Percentiles rank a stretch among this genome's conserved stretches.
phyloP scores from a whole-genome alignment of 2,329 filamentous ascomycete species.

The Sclerotinia spermophila region DNA sequence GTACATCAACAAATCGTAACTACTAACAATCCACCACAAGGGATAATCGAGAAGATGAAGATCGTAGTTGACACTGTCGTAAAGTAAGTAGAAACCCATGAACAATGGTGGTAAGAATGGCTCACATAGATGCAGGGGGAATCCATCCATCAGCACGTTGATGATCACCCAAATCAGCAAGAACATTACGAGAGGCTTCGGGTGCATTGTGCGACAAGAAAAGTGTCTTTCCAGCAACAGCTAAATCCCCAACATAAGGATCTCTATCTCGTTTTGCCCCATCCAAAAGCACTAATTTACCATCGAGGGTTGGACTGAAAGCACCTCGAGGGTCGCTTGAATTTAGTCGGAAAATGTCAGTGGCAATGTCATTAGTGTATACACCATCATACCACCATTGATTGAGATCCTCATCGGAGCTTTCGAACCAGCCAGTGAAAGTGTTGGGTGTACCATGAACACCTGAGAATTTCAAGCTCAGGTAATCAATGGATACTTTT shows the following conservation, averaged over 20 bases:
- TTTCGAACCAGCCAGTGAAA: slow-evolving; percentile 51
- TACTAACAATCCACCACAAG: slow-evolving; percentile 50
- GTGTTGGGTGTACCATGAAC: slow-evolving; percentile 48
- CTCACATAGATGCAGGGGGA: slow-evolving; percentile 50
- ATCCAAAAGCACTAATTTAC: slow-evolving; percentile 47
- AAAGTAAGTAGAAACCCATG: neutral
- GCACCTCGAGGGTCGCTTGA: slow-evolving; percentile 49
- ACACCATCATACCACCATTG: slow-evolving; percentile 53
- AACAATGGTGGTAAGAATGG: neutral
- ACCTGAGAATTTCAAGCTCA: slow-evolving; percentile 44
- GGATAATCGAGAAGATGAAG: slow-evolving; percentile 51
- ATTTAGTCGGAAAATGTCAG: slow-evolving; percentile 45
- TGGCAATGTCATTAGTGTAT: slow-evolving; percentile 50
- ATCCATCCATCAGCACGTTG: slow-evolving; percentile 52
- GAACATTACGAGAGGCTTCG: slow-evolving; percentile 44
- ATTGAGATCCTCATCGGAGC: slow-evolving; percentile 47
- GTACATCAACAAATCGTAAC: slow-evolving; percentile 48
- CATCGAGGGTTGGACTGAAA: slow-evolving; percentile 42
- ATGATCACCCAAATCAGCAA: slow-evolving; percentile 48
- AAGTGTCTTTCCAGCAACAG: slow-evolving; percentile 46
- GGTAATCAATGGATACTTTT: slow-evolving; percentile 42
- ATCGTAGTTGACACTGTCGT: slow-evolving; percentile 43
- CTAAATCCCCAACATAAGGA: slow-evolving; percentile 51
- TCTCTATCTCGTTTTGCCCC: slow-evolving; percentile 52
- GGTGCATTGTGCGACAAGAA: slow-evolving; percentile 46